Evolutionary conservation across 768 basidiomycete genomes (phyloP).

Genomic region (Cystofilobasidium bisporidii): DNA sequence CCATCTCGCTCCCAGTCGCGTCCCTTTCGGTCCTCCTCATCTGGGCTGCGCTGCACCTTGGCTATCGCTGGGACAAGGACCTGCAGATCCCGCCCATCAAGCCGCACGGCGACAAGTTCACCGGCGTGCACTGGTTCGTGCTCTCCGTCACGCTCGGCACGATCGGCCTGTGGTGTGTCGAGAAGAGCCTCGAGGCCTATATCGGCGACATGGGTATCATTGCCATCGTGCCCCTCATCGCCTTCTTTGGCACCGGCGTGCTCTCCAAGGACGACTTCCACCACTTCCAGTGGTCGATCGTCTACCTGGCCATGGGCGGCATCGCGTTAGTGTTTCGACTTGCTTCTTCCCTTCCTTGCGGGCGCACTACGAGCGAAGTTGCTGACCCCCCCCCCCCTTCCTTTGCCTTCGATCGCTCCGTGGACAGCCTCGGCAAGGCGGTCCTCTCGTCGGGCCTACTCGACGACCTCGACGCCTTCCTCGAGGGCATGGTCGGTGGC

Average conservation of each 20-base stretch:
- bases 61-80: slow-evolving; percentile 57
- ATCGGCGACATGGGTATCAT: slow-evolving; percentile 98
- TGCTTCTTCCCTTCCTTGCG: neutral
- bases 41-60: slow-evolving; percentile 76
- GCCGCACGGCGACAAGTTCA: slow-evolving; percentile 71
- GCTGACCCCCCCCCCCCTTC: neutral
- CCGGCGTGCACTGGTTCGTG: slow-evolving; percentile 81
- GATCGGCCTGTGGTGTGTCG: slow-evolving; percentile 82
- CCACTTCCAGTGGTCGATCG: slow-evolving; percentile 45
- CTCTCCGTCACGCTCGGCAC: slow-evolving; percentile 69
- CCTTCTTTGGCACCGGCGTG: slow-evolving; percentile 87
- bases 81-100: slow-evolving; percentile 77
- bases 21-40: slow-evolving; percentile 74
- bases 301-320: slow-evolving; percentile 96
- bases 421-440: slow-evolving; percentile 64
- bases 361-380: neutral
- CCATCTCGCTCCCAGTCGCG: slow-evolving; percentile 85
- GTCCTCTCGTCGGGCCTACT: slow-evolving; percentile 82
- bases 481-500: slow-evolving; percentile 51
- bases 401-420: no score
- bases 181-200: slow-evolving; percentile 59
- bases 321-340: slow-evolving; percentile 60
- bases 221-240: slow-evolving; percentile 81
- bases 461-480: slow-evolving; percentile 56
- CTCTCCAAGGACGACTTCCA: slow-evolving; percentile 96